Conservation (phyloP, 768 basidiomycete genomes). For the Infundibulicybe gibba region DNA sequence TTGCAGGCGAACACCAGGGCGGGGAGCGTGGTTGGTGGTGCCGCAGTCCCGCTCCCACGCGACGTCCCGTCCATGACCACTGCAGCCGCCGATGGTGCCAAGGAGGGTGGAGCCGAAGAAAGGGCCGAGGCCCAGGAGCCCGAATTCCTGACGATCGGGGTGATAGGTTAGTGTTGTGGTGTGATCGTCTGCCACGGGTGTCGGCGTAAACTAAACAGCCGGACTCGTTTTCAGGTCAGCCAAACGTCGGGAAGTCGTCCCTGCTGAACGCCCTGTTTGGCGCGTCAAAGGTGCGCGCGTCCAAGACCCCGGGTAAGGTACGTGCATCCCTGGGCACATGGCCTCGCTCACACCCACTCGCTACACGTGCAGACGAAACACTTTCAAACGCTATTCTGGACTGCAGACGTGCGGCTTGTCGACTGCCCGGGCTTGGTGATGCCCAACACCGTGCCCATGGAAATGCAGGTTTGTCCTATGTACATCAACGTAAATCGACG, state of each 20-base stretch:
- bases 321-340: background rate
- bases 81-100: slow-evolving; percentile 8
- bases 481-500: too few relatives aligned
- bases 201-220: too few relatives aligned
- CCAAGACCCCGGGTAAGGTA: slow-evolving; percentile 85
- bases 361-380: slow-evolving; percentile 71
- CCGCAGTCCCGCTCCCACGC: slow-evolving; percentile 24
- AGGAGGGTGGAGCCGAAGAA: slow-evolving; percentile 23
- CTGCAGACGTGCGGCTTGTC: slow-evolving; percentile 79
- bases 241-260: slow-evolving; percentile 95
- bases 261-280: slow-evolving; percentile 91
- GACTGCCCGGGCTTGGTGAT: slow-evolving; percentile 96
- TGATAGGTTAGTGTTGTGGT: slow-evolving; percentile 71
- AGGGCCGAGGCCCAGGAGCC: slow-evolving; percentile 33
- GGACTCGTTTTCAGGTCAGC: slow-evolving; percentile 57
- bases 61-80: too few relatives aligned
- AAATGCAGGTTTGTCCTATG: slow-evolving; percentile 67
- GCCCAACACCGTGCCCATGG: slow-evolving; percentile 80
- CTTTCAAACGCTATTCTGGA: slow-evolving; percentile 92
- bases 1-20: slow-evolving; percentile 37
- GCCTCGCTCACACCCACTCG: background rate
- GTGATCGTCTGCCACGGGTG: background rate
- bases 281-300: slow-evolving; percentile 70
- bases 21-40: slow-evolving; percentile 40
- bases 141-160: slow-evolving; percentile 71